These are phyloP conservation scores for Camellia lanceoleosa DNA, from an alignment of 148 eudicot species.

Conservation along the genomic window DNA sequence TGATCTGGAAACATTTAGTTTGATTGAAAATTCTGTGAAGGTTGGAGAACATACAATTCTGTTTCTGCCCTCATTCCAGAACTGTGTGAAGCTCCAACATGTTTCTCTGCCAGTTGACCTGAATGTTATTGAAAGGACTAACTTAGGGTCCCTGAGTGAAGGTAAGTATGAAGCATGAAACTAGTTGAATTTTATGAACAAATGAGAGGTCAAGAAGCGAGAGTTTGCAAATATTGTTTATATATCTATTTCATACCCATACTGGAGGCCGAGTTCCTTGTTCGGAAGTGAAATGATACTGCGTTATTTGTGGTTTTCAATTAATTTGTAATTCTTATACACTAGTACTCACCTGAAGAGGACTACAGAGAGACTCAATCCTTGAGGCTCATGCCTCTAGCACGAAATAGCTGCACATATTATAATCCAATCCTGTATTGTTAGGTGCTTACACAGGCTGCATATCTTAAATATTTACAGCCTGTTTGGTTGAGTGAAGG, in stretches of 20 bases:
- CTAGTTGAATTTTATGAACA: too few species aligned
- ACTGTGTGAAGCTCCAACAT: slow-evolving; percentile 37
- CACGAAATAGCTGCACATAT: background rate
- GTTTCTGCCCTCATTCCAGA: slow-evolving; percentile 52
- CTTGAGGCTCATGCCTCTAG: background rate
- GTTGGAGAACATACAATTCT: slow-evolving; percentile 55
- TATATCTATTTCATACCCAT: background rate
- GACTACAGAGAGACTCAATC: background rate
- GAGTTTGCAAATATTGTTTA: background rate
- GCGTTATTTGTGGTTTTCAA: background rate
- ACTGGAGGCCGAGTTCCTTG: background rate
- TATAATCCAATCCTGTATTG: background rate
- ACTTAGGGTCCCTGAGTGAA: slow-evolving; percentile 67
- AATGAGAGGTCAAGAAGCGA: too few species aligned
- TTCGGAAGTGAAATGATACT: background rate
- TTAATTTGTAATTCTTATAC: background rate
- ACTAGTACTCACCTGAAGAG: background rate
- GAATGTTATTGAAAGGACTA: slow-evolving; percentile 67
- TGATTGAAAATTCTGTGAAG: slow-evolving; percentile 41
- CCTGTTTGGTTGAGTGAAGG: background rate
- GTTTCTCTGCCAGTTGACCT: slow-evolving; percentile 49
- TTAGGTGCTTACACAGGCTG: background rate
- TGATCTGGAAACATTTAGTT: slow-evolving; percentile 28
- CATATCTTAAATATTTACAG: background rate
- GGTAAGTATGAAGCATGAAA: slow-evolving; percentile 36